A percentile compares a stretch with the other conserved stretches of the same genome.
Evolutionary conservation across 768 basidiomycete species (phyloP).

Genomic region (Rhodosporidiobolus odoratus): DNA sequence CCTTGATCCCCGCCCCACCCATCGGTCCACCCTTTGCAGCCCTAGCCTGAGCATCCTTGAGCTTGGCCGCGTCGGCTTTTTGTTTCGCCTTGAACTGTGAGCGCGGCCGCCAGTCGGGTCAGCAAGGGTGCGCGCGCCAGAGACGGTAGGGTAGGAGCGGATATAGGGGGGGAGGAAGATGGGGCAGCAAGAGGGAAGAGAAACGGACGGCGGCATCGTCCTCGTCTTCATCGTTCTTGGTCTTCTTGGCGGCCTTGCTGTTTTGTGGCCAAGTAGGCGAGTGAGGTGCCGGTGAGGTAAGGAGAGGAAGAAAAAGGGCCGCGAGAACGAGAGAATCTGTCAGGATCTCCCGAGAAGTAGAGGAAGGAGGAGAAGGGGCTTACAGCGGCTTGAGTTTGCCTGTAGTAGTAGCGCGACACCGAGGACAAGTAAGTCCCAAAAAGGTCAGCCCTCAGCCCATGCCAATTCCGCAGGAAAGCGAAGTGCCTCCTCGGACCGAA

Average conservation of each 20-base stretch:
- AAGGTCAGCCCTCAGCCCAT: not conserved
- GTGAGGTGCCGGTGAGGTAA: not conserved
- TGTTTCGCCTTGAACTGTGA: constrained; percentile 67
- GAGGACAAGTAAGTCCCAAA: not conserved
- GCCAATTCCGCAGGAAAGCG: not conserved
- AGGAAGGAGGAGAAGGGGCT: not conserved
- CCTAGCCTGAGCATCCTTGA: constrained; percentile 67
- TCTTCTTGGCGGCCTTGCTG: constrained; percentile 72
- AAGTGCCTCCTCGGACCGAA: too few species aligned
- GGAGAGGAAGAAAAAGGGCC: not conserved
- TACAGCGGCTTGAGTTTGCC: constrained; percentile 9
- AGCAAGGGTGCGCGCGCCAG: too few species aligned
- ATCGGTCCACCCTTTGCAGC: constrained; percentile 67
- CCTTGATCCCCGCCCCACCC: constrained; percentile 62
- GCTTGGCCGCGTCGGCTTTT: constrained; percentile 66
- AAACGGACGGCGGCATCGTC: constrained; percentile 19
- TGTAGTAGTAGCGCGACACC: not conserved
- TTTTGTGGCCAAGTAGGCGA: too few species aligned
- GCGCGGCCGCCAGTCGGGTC: constrained; percentile 49
- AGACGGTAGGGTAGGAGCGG: not conserved
- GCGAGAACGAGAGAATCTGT: not conserved
- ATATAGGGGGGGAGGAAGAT: not conserved
- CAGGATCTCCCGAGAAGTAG: not conserved
- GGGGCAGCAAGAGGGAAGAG: not conserved
- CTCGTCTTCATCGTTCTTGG: constrained; percentile 55